Evolutionary conservation across 441 rosid genomes (phyloP), one percentile per base, ranked within the genome.

Genomic region (Codiaeum variegatum): DNA sequence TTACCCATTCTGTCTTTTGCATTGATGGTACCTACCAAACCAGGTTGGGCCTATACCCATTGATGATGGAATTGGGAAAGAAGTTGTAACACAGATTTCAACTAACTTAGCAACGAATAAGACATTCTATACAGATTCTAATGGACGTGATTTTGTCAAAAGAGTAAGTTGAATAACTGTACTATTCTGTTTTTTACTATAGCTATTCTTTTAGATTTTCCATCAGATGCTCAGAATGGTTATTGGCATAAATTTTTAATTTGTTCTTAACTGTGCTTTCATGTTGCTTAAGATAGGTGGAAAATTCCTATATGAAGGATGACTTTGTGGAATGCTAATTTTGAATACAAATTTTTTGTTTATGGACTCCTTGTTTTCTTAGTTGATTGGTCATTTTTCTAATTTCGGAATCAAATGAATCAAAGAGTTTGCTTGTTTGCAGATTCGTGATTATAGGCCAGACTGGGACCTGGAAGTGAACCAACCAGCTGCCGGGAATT

Each of bases 401-500:
- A 56, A 60, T 74, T 63, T 58, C 44, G 52, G 74, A 62, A 52
- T 67, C 19, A n/a, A 28, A 58, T 66, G 31, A 80, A 77, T 60
- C 61, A 49, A 69, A 40, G 34, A 21, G 34, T 69, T 19, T 31
- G 34, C 29, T 64, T 61, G 32, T 76, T 76, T 59, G 81, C 93
- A 96, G 99, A 83, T 96, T 84, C 94, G 97, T 77, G 96, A 96
- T 78, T 90, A 89, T 80, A 86, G 99, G 79, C 60, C 88, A 31
- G 99, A 96, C 77, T 96, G 99, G 99, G 75, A 91, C 69, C 89
- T 96, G 72, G 87, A 96, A 85, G 99, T 96, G 79, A 82, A 87
- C 84, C 91, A 96, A 83, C 99, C 97, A 26, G 85, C 85, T 51
- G 95, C 98, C 73, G 99, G 98, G 85, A 96, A 96, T 77, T 96